Percentiles rank a stretch among this genome's conserved stretches.
Conservation (phyloP, 1,284 basidiomycete species). For the Microstroma glucosiphilum region DNA sequence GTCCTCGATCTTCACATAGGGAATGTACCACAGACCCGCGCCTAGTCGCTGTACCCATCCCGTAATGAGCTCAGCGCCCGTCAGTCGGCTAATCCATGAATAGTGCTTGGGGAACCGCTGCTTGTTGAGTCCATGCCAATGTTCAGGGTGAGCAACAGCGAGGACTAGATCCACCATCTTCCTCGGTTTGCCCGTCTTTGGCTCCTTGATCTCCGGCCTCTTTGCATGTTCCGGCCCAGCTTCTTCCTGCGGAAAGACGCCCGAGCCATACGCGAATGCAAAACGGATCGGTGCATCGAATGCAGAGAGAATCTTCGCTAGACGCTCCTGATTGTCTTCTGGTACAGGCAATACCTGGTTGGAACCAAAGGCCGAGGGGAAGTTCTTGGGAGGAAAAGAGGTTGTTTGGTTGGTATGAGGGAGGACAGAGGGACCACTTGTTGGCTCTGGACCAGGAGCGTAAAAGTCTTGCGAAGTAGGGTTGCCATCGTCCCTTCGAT, state of each 20-base stretch:
- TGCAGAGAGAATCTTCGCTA: slow-evolving; percentile 24
- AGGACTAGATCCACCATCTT: slow-evolving; percentile 90
- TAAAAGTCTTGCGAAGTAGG: too few relatives aligned
- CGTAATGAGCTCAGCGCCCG: slow-evolving; percentile 70
- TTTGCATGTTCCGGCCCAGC: slow-evolving; percentile 51
- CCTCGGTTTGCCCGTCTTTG: slow-evolving; percentile 14
- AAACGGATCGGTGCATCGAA: slow-evolving; percentile 79
- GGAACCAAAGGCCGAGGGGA: slow-evolving; percentile 33
- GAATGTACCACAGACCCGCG: slow-evolving; percentile 74
- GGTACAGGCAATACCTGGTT: slow-evolving; percentile 38
- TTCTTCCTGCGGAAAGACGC: slow-evolving; percentile 80
- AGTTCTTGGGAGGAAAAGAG: slow-evolving; percentile 19
- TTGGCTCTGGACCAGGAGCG: too few relatives aligned
- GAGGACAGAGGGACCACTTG: not conserved
- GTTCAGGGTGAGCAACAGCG: slow-evolving; percentile 79
- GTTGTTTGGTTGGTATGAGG: slow-evolving; percentile 5
- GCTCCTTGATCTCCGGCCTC: slow-evolving; percentile 49
- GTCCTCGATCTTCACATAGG: slow-evolving; percentile 36
- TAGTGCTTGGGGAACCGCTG: slow-evolving; percentile 83
- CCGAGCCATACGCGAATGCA: slow-evolving; percentile 90
- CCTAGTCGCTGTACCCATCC: slow-evolving; percentile 69
- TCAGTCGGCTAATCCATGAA: slow-evolving; percentile 69
- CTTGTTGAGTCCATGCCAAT: slow-evolving; percentile 94
- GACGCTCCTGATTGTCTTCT: slow-evolving; percentile 16
- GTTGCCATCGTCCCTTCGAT: not conserved